Base-by-base conservation (phyloP, 352 stramenopile species). In the Phytophthora agathidicida region DNA sequence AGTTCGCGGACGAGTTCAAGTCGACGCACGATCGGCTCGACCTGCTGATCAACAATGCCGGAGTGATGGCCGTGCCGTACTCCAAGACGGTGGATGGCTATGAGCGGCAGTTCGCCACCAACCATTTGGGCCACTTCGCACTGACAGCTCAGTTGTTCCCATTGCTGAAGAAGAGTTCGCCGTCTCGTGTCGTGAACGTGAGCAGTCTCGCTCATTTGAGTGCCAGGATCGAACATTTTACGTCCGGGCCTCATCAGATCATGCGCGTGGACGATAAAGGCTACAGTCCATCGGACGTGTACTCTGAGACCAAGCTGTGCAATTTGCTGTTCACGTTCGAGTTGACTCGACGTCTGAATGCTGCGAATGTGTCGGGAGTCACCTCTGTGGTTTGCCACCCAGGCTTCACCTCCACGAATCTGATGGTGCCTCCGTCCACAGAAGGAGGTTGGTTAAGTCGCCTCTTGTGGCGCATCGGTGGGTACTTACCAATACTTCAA, bases 271-370 rank as follows among this genome's bases (percentile, higher is more conserved):
- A 43, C 9, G 52, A 41, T 4, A 37, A 54, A 20, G 49, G 35
- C 1, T 82, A 82, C 51, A 51, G 26, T 11, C 19, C 42, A 2
- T 54, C 35, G 17, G 36, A 50, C 0, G 71, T 70, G 8, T 88
- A 91, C 52, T 3, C 23, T 1, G 65, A 77, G 24, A 71, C 74
- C 2, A 90, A 90, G 63, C 38, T 88, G 6, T 65, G 44, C 36
- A 88, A 87, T 55, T 14, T 87, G 8, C 48, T 90, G 5, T 86
- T 87, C 55, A 77, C 76, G 10, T 42, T 60, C 2, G 71, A 88
- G 50, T 69, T 86, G 11, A 19, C 68, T 5, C 66, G 72, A 5
- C 73, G 73, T 7, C 16, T 87, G 3, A 28, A 60, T 2, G 53
- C 43, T 0, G 20, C 48, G 1, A 55, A 60, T 5, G 42, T 75